Conservation (phyloP, 2,329 filamentous ascomycete genomes). For the Diaporthe vexans region DNA sequence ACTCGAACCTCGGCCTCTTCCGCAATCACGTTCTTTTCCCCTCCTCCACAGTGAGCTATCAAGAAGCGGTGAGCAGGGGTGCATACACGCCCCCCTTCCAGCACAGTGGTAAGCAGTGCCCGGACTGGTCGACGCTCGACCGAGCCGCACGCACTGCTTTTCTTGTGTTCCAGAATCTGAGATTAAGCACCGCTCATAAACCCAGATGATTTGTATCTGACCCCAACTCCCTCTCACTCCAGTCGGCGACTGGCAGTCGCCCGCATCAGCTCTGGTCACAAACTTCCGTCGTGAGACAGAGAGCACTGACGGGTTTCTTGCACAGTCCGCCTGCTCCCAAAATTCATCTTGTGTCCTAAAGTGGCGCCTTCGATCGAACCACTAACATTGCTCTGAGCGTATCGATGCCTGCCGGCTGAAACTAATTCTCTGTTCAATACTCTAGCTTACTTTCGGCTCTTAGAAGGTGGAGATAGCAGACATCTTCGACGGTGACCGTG, state of each 20-base stretch:
- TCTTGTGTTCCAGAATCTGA: neutral
- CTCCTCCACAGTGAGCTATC: neutral
- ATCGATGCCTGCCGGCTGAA: neutral
- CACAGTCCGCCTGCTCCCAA: neutral
- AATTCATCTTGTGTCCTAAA: neutral
- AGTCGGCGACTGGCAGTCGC: no score
- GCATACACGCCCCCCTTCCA: neutral
- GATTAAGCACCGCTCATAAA: no score
- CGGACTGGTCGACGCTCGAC: constrained; percentile 8
- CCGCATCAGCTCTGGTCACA: neutral
- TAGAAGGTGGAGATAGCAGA: neutral
- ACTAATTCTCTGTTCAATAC: neutral
- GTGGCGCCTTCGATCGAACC: neutral
- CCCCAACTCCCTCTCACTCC: no score
- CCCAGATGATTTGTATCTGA: no score
- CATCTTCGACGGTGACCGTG: neutral
- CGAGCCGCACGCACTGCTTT: neutral
- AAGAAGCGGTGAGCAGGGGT: neutral
- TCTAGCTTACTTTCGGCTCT: constrained; percentile 10
- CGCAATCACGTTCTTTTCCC: neutral
- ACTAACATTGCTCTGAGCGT: neutral
- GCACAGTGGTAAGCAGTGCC: constrained; percentile 5
- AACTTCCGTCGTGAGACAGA: neutral
- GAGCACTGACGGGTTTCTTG: neutral
- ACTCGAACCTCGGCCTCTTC: constrained; percentile 2